Evolutionary conservation across 2,329 filamentous ascomycete species (phyloP), one percentile per base, ranked within the genome.

Genomic region (Fusarium floridanum): DNA sequence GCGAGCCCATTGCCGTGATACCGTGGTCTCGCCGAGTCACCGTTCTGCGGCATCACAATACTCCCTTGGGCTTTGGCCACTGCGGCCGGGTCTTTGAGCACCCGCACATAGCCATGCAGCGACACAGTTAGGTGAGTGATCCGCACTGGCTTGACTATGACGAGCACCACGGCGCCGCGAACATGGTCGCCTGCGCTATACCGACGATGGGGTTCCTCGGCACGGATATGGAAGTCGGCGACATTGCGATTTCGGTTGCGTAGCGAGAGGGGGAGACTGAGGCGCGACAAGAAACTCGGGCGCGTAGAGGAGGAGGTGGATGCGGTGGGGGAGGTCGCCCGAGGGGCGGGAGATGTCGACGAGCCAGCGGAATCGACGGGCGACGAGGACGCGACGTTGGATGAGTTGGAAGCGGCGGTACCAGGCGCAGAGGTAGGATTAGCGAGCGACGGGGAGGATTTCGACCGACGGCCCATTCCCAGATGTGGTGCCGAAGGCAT

Each of bases 121-220:
- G 91, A 90, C 72, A 96, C 92, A 12, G 93, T 93, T 59, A 97
- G 86, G 84, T 97, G 94, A 9, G 94, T 96, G 78, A 97, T 90
- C 76, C 93, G 89, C 71, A 95, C 84, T 20, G 94, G 91, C 82
- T 95, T 95, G 77, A 93, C 85, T 39, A 95, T 89, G 66, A 91
- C 92, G 77, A 96, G 85, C 70, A 94, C 87, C 57, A 96, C 93
- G 73, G 89, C 89, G 64, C 94, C 94, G 67, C 88, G 90, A 56
- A 97, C 92, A 74, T 91, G 85, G 79, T 96, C 94, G 70, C 94
- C 94, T 5, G 93, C 92, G 29, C 86, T 87, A 82, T 95, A 95
- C 78, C 93, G 91, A 74, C 91, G 91, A 82, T 95, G 92, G 14
- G 94, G 94, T 80, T 96, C 93, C 80, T 94, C 89, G 60, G 93